A percentile compares a stretch with the other conserved stretches of the same genome.
Evolutionary conservation across 2,329 filamentous ascomycete genomes (phyloP).

Genomic region (Atkinsonella texensis): DNA sequence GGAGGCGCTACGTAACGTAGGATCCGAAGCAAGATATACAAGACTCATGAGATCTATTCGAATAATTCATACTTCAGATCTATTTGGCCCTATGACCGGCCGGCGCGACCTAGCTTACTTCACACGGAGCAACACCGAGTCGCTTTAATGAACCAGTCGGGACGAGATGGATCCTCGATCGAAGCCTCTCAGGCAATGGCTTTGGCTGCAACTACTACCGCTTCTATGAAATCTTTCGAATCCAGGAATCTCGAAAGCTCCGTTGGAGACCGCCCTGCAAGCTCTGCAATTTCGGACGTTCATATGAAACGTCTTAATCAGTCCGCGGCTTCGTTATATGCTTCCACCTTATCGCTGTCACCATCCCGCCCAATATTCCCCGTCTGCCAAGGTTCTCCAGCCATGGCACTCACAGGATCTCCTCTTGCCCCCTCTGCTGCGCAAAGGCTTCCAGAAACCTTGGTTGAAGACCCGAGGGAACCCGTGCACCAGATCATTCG

Average conservation of each 20-base stretch:
- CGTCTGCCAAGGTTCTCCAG: constrained; percentile 45
- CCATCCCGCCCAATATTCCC: constrained; percentile 58
- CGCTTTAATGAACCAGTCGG: constrained; percentile 55
- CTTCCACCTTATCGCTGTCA: constrained; percentile 55
- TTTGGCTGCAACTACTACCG: constrained; percentile 46
- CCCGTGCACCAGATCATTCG: constrained; percentile 60
- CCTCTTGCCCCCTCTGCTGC: constrained; percentile 38
- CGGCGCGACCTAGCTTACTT: not conserved
- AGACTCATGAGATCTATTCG: not conserved
- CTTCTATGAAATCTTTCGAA: constrained; percentile 42
- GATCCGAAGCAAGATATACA: not conserved
- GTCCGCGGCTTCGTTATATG: constrained; percentile 49
- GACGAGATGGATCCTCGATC: constrained; percentile 50
- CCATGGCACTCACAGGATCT: constrained; percentile 44
- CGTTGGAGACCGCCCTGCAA: constrained; percentile 31
- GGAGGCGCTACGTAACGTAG: not conserved
- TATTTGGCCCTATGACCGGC: constrained; percentile 10
- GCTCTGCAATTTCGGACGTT: constrained; percentile 40
- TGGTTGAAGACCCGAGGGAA: constrained; percentile 36
- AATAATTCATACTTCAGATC: not conserved
- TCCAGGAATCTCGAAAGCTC: constrained; percentile 45
- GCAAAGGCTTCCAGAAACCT: constrained; percentile 31
- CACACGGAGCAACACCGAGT: constrained; percentile 8
- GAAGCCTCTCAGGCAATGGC: constrained; percentile 60
- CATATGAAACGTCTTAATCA: constrained; percentile 43